phyloP scores from a whole-genome alignment of 2,329 filamentous ascomycete species.

The Alternaria postmessia region DNA sequence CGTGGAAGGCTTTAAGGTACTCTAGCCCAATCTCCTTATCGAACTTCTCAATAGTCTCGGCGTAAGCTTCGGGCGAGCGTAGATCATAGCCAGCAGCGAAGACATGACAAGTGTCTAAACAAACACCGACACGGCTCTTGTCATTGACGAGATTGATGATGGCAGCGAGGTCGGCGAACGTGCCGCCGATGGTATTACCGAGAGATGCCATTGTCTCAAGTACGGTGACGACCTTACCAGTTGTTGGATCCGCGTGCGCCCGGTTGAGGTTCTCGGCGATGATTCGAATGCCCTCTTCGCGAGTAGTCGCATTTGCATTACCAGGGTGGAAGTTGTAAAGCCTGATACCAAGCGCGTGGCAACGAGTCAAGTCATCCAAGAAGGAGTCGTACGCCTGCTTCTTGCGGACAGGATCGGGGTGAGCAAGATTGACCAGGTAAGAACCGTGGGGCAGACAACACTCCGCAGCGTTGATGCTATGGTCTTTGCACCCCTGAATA shows the following conservation, averaged over 20 bases:
- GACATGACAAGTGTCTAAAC: constrained; percentile 94
- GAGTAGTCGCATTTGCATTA: constrained; percentile 72
- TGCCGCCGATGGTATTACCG: constrained; percentile 85
- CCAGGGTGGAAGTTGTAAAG: constrained; percentile 99
- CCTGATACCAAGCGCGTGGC: constrained; percentile 82
- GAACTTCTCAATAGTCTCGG: constrained; percentile 76
- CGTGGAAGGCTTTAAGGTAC: constrained; percentile 85
- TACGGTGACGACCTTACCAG: constrained; percentile 78
- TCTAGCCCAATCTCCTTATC: constrained; percentile 77
- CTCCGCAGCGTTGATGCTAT: constrained; percentile 76
- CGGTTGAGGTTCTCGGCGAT: constrained; percentile 85
- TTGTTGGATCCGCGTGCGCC: constrained; percentile 73
- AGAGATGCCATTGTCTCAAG: constrained; percentile 93
- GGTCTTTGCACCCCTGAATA: constrained; percentile 69
- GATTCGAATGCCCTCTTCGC: constrained; percentile 74
- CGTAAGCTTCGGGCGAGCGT: constrained; percentile 76
- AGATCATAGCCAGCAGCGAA: constrained; percentile 96
- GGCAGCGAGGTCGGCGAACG: constrained; percentile 84
- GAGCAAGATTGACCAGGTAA: constrained; percentile 95
- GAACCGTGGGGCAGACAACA: constrained; percentile 90
- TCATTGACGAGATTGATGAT: constrained; percentile 83
- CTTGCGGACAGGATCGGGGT: constrained; percentile 79
- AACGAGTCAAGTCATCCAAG: constrained; percentile 85
- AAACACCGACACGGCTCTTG: constrained; percentile 87
- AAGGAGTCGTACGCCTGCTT: constrained; percentile 87